Base-by-base conservation (phyloP, 2,329 filamentous ascomycete species). In the Amphichorda felina region DNA sequence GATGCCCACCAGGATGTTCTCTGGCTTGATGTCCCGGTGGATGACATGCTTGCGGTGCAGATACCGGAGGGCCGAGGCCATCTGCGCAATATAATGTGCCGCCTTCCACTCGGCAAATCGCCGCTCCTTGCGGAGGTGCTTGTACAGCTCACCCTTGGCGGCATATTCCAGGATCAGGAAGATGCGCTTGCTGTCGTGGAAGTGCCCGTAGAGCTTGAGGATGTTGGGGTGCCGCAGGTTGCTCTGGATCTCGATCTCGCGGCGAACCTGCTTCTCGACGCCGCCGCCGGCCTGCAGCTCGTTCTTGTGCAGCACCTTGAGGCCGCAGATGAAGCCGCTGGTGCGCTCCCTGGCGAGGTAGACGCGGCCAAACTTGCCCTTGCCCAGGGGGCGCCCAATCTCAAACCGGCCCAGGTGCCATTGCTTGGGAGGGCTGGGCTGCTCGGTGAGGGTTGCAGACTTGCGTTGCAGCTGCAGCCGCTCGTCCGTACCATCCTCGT, bases 21-120 rank as follows among this genome's bases (percentile, higher is more conserved):
- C 88, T 3, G 88, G 88, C 66, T 96, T 96, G 64, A 96, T 96
- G 50, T 96, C 88, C 40, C 88, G 75, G 60, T 96, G 89, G 64
- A 96, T 96, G 47, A 96, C 84, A 57, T 95, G 87, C 66, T 96
- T 96, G 56, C 86, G 86, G 66, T 95, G 88, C 31, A 95, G 72
- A 53, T 95, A 96, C 46, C 80, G 79, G 47, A 94, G 64, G 1
- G 87, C 87, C 30, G 81, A 81, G n/a, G 83, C 82, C 84, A 91
- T 91, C 59, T 93, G 85, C 3, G 84, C 84, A 43, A 91, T 77
- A 57, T 89, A 93, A 60, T 87, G 81, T 18, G 84, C 83, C 8
- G 85, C 83, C 57, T 86, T 86, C 75, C 79, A 84, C 56, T 93
- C 85, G 4, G 82, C 79, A 56, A 93, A 93, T 31, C 79, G 74